Conservation (phyloP, 2,329 filamentous ascomycete species). For the Fusarium scirpi region DNA sequence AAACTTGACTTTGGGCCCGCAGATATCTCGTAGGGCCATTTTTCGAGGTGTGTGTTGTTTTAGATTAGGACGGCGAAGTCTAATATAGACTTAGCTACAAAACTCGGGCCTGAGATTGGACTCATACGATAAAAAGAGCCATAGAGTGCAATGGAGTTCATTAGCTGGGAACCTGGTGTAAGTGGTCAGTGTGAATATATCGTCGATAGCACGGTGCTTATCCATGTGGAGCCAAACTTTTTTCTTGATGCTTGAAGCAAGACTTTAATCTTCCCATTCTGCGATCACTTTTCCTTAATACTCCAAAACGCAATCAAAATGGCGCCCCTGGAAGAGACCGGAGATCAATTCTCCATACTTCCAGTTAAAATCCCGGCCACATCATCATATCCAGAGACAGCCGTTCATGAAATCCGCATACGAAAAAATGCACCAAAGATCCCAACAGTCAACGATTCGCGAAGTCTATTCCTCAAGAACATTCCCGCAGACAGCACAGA, state of each 20-base stretch:
- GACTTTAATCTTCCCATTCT: slow-evolving; percentile 2
- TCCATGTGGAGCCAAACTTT: slow-evolving; percentile 37
- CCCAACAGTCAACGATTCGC: slow-evolving; percentile 76
- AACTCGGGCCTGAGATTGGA: not conserved
- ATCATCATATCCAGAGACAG: slow-evolving; percentile 70
- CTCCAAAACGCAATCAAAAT: slow-evolving; percentile 37
- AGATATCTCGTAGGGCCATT: not conserved
- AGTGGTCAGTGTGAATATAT: slow-evolving; percentile 8
- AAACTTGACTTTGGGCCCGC: not conserved
- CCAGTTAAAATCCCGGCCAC: slow-evolving; percentile 74
- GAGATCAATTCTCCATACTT: slow-evolving; percentile 75
- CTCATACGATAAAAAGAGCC: not conserved
- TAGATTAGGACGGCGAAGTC: not conserved
- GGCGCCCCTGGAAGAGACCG: slow-evolving; percentile 43
- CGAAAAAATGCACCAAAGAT: slow-evolving; percentile 85
- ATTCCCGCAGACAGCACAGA: slow-evolving; percentile 87
- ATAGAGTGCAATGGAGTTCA: not conserved
- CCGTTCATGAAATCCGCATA: slow-evolving; percentile 87
- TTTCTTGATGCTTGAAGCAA: slow-evolving; percentile 29
- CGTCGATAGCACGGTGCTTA: slow-evolving; percentile 24
- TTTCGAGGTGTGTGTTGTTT: not conserved
- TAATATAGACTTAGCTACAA: not conserved
- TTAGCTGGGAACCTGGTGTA: not conserved
- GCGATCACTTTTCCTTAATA: not conserved
- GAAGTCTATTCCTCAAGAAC: slow-evolving; percentile 92